Conservation (phyloP, 768 basidiomycete species). For the Calocera cornea region DNA sequence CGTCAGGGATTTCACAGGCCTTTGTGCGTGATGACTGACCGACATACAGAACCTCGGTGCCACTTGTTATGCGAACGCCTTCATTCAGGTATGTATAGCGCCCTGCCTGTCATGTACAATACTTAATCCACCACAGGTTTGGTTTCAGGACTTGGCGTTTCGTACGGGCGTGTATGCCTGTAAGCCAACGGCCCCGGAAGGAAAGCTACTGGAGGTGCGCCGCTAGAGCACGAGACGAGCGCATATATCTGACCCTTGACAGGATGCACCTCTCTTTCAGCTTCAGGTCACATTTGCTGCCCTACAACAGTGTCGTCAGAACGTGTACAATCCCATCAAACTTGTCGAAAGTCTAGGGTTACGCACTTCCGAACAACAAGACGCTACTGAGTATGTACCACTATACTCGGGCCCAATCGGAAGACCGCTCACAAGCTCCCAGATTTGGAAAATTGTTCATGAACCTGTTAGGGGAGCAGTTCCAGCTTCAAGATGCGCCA, state of each 20-base stretch:
- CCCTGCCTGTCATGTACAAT: not conserved
- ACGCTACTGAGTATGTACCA: constrained; percentile 75
- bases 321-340: constrained; percentile 67
- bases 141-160: constrained; percentile 79
- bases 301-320: constrained; percentile 56
- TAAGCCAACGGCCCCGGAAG: constrained; percentile 39
- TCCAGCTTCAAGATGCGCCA: constrained; percentile 60
- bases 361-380: constrained; percentile 78
- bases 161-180: constrained; percentile 72
- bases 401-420: not conserved
- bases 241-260: not conserved
- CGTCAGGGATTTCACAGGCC: constrained; percentile 9
- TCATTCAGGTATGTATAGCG: constrained; percentile 51
- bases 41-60: constrained; percentile 73
- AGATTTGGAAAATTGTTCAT: constrained; percentile 95
- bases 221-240: not conserved
- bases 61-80: constrained; percentile 94
- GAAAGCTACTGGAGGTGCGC: constrained; percentile 33
- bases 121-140: constrained; percentile 43
- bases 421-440: constrained; percentile 8
- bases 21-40: not conserved
- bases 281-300: constrained; percentile 51
- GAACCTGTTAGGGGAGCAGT: constrained; percentile 74
- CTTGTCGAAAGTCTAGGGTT: constrained; percentile 76
- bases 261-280: constrained; percentile 26